A percentile compares a stretch with the other conserved stretches of the same genome.
Evolutionary conservation across 2,329 filamentous ascomycete species (phyloP).

Genomic region (Talaromyces sp.): DNA sequence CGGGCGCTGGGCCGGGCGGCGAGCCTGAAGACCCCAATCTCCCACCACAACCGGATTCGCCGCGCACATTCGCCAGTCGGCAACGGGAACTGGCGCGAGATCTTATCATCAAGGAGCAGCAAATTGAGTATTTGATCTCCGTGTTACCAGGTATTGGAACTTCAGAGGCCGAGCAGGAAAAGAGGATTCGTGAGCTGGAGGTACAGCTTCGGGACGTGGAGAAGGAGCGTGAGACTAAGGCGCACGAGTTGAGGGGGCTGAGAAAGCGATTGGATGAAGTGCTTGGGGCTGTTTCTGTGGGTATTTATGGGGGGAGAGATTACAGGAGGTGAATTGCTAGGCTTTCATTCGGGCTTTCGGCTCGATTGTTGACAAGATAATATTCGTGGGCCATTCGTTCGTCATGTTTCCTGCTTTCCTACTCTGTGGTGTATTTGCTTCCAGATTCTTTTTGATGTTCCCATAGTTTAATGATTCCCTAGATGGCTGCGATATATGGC

Average conservation of each 20-base stretch:
- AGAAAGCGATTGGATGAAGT: conserved; percentile 47
- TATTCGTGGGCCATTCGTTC: background rate
- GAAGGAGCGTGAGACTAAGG: conserved; percentile 44
- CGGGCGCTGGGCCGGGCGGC: conserved; percentile 13
- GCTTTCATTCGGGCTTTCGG: background rate
- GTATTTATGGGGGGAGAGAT: conserved; percentile 34
- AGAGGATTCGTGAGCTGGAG: conserved; percentile 46
- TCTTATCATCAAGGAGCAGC: conserved; percentile 53
- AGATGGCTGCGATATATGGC: too few relatives aligned
- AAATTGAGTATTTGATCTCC: conserved; percentile 53
- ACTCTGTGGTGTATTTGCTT: too few relatives aligned
- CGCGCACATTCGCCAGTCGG: conserved; percentile 45
- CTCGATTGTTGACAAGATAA: conserved; percentile 6
- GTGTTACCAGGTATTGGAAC: conserved; percentile 50
- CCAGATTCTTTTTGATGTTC: too few relatives aligned
- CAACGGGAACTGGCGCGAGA: conserved; percentile 53
- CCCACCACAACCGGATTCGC: conserved; percentile 44
- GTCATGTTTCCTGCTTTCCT: too few relatives aligned
- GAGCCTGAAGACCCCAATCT: conserved; percentile 33
- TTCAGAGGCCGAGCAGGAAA: conserved; percentile 49
- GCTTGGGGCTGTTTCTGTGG: conserved; percentile 43
- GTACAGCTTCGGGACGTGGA: conserved; percentile 49
- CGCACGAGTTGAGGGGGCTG: conserved; percentile 45
- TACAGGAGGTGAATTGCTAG: conserved; percentile 6
- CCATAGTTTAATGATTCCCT: background rate